Conservation (phyloP, 106 monocot genomes). For the Allium sativum region DNA sequence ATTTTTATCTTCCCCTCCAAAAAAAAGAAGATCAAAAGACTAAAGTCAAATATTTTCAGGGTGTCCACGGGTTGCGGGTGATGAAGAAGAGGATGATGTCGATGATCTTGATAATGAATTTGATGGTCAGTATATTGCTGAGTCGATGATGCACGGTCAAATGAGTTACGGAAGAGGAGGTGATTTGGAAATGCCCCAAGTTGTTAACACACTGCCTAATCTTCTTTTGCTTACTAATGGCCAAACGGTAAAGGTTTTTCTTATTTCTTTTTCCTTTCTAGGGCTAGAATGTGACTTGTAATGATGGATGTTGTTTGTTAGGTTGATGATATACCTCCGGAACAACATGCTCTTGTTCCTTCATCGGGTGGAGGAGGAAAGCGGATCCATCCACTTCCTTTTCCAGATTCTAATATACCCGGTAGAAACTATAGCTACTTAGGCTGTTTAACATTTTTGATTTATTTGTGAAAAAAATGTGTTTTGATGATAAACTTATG, state of each 20-base stretch:
- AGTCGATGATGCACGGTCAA: slow-evolving; percentile 75
- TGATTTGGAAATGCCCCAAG: slow-evolving; percentile 36
- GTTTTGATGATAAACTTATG: too few relatives aligned
- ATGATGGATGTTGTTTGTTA: neutral
- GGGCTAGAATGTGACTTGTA: neutral
- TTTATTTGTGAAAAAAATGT: too few relatives aligned
- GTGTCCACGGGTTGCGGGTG: slow-evolving; percentile 70
- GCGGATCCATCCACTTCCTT: slow-evolving; percentile 93
- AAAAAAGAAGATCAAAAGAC: too few relatives aligned
- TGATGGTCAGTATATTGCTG: slow-evolving; percentile 46
- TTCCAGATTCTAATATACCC: slow-evolving; percentile 56
- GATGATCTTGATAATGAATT: slow-evolving; percentile 98
- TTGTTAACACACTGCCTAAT: slow-evolving; percentile 42
- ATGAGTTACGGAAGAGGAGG: slow-evolving; percentile 91
- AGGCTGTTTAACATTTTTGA: too few relatives aligned
- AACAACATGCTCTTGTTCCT: slow-evolving; percentile 92
- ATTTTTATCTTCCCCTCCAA: neutral
- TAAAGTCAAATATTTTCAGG: slow-evolving; percentile 24
- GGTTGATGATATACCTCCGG: slow-evolving; percentile 95
- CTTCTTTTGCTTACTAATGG: slow-evolving; percentile 92
- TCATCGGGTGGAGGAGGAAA: slow-evolving; percentile 89
- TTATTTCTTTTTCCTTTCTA: neutral
- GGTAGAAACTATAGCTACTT: slow-evolving; percentile 17
- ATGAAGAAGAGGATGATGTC: slow-evolving; percentile 86
- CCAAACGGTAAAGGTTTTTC: slow-evolving; percentile 45